phyloP scores from a whole-genome alignment of 2,329 filamentous ascomycete genomes.

The Stagonosporopsis rhizophila region DNA sequence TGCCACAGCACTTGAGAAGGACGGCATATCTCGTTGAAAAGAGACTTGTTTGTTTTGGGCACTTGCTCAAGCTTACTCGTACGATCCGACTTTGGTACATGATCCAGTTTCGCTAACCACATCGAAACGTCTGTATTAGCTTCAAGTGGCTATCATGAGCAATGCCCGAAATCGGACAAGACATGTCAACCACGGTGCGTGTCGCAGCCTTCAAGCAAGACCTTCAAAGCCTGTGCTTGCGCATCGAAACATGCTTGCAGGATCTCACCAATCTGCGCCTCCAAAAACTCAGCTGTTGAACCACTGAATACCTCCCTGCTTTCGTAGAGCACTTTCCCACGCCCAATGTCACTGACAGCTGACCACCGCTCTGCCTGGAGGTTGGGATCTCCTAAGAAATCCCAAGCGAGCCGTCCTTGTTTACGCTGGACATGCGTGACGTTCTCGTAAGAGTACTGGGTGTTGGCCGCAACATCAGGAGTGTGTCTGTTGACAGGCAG shows the following conservation, averaged over 20 bases:
- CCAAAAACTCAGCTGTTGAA: slow-evolving; percentile 21
- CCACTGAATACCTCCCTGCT: slow-evolving; percentile 40
- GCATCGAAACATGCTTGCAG: slow-evolving; percentile 38
- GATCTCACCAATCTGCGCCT: slow-evolving; percentile 21
- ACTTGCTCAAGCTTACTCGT: neutral
- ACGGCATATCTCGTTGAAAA: neutral
- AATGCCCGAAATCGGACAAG: neutral
- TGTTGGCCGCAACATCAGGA: slow-evolving; percentile 33
- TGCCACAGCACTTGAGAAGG: neutral
- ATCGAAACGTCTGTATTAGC: neutral
- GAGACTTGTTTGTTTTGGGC: neutral
- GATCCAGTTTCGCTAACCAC: neutral
- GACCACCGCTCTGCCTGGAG: slow-evolving; percentile 38
- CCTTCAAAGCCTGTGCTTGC: slow-evolving; percentile 39
- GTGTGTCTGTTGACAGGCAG: slow-evolving; percentile 37
- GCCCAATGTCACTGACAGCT: slow-evolving; percentile 33
- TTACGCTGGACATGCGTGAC: slow-evolving; percentile 39
- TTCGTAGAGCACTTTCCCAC: slow-evolving; percentile 40
- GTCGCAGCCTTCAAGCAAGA: slow-evolving; percentile 23
- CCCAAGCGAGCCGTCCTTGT: slow-evolving; percentile 37
- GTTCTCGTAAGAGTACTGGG: slow-evolving; percentile 36
- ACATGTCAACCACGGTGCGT: neutral
- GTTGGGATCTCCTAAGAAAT: slow-evolving; percentile 17
- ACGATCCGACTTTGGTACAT: neutral
- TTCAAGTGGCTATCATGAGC: neutral